A percentile compares a stretch with the other conserved stretches of the same genome.
Conservation (phyloP, 2,329 filamentous ascomycete species). For the Apiospora pterosperma region DNA sequence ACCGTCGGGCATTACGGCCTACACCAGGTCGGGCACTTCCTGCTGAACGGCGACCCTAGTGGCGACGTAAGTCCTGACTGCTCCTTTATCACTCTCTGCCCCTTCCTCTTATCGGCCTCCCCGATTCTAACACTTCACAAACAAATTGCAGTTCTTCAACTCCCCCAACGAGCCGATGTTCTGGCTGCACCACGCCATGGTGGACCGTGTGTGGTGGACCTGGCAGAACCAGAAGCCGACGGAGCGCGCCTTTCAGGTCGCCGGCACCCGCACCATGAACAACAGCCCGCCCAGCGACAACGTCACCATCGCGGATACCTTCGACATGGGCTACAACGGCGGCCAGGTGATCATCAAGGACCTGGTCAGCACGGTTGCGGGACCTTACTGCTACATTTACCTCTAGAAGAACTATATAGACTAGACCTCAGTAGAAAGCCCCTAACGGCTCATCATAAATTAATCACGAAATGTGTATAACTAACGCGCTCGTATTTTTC, state of each 20-base stretch:
- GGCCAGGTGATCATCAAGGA: slow-evolving; percentile 4
- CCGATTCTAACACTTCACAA: not conserved
- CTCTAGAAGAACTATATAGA: not conserved
- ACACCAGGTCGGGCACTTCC: slow-evolving; percentile 32
- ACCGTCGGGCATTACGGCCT: slow-evolving; percentile 14
- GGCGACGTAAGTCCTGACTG: slow-evolving; percentile 12
- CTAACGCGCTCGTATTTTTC: too few species aligned
- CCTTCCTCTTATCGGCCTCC: not conserved
- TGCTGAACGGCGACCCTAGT: slow-evolving; percentile 32
- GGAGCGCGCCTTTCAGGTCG: slow-evolving; percentile 28
- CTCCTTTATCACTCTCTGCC: not conserved
- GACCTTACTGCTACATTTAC: slow-evolving; percentile 10
- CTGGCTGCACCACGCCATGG: not conserved
- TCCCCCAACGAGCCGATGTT: not conserved
- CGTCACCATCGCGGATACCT: slow-evolving; percentile 18
- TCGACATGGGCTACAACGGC: slow-evolving; percentile 15
- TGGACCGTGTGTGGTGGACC: slow-evolving; percentile 31
- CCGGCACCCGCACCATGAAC: slow-evolving; percentile 21
- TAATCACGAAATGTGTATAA: too few species aligned
- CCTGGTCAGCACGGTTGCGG: slow-evolving; percentile 7
- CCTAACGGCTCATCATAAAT: too few species aligned
- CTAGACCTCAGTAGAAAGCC: too few species aligned
- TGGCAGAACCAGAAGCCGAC: slow-evolving; percentile 28
- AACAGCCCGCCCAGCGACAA: slow-evolving; percentile 18
- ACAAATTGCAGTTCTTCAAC: slow-evolving; percentile 5